phyloP scores from a whole-genome alignment of 2,329 filamentous ascomycete species.

The Microcyclospora tardicrescens region DNA sequence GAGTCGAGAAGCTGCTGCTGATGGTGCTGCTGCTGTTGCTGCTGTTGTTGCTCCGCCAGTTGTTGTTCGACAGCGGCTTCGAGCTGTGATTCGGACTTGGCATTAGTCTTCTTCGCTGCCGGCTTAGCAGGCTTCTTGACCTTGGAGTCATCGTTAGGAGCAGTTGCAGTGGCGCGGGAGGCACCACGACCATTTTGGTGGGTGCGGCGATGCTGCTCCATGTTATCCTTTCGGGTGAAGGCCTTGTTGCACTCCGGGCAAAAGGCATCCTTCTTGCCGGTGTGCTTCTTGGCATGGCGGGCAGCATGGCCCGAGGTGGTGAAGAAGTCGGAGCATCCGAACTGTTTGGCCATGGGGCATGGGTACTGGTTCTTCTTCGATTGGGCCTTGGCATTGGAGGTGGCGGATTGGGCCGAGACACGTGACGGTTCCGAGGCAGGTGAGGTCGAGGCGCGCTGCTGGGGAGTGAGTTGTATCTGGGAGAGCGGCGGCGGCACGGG shows the following conservation, averaged over 20 bases:
- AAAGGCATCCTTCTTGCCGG: constrained; percentile 63
- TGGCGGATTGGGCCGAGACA: constrained; percentile 28
- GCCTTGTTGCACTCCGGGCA: constrained; percentile 62
- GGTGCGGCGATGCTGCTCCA: constrained; percentile 73
- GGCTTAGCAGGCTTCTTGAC: constrained; percentile 31
- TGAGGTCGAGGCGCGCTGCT: constrained; percentile 30
- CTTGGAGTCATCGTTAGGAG: constrained; percentile 27
- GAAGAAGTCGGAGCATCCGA: constrained; percentile 65
- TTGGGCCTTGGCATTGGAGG: constrained; percentile 32
- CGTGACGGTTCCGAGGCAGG: constrained; percentile 35
- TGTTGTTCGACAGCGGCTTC: constrained; percentile 24
- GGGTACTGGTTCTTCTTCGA: constrained; percentile 56
- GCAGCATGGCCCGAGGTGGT: constrained; percentile 79
- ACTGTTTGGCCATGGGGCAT: constrained; percentile 58
- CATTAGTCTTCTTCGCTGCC: constrained; percentile 16
- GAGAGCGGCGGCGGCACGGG: constrained; percentile 5
- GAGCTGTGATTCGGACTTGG: constrained; percentile 18
- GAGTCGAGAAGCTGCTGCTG: constrained; percentile 6
- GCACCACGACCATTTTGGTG: constrained; percentile 45
- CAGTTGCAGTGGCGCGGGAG: constrained; percentile 26
- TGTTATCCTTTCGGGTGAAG: constrained; percentile 73
- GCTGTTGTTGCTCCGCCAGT: constrained; percentile 16
- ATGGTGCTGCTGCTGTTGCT: constrained; percentile 4
- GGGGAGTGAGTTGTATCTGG: constrained; percentile 6
- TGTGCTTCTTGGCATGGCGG: constrained; percentile 73